Base-by-base conservation (phyloP, 768 basidiomycete species). In the Termitomyces sp. region DNA sequence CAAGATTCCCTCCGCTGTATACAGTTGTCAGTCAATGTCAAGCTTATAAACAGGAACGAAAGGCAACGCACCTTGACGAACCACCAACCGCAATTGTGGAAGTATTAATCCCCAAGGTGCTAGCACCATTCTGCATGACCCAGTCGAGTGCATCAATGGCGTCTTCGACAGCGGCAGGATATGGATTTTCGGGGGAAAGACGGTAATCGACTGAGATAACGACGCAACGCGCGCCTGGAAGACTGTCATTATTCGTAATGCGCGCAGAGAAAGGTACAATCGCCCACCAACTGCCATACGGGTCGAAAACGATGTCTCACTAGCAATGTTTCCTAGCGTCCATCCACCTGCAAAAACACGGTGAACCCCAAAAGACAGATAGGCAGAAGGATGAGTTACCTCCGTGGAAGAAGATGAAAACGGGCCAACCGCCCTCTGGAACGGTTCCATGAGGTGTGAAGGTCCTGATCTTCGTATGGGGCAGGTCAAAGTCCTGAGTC, bases 391-490 rank as follows among this genome's bases (percentile, higher is more conserved):
- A 57, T 17, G 14, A 46, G 77, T 54, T 58, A 82, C 88, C 89
- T 52, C 89, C 89, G 60, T 90, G 89, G 66, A 85, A 89, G 77
- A 80, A 90, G 43, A 89, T 77, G 58, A 90, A 81, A 2, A 83
- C 79, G 0, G 87, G 87, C 89, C 89, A 90, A 17, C 89, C 89
- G 0, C 67, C 68, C 2, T 63, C 65, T 0, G 87, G 86, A 0
- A 73, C 63, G 3, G 64, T 54, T 0, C 82, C 82, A 45, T 79
- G 73, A 0, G 89, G 89, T 1, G 84, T 86, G 65, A 86, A 90
- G 5, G 82, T 80, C 31, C 89, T 80, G 32, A 87, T 75, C 32
- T 77, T 78, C 54, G 79, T 82, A 49, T 82, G 73, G 16, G 71
- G 75, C 53, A 87, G 63, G 27, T 77, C 68, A 47, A 80, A 79